A percentile compares a stretch with the other conserved stretches of the same genome.
These are phyloP conservation scores for Kodamaea suecica DNA, from an alignment of 1,139 yeast species.

Conservation along the genomic window DNA sequence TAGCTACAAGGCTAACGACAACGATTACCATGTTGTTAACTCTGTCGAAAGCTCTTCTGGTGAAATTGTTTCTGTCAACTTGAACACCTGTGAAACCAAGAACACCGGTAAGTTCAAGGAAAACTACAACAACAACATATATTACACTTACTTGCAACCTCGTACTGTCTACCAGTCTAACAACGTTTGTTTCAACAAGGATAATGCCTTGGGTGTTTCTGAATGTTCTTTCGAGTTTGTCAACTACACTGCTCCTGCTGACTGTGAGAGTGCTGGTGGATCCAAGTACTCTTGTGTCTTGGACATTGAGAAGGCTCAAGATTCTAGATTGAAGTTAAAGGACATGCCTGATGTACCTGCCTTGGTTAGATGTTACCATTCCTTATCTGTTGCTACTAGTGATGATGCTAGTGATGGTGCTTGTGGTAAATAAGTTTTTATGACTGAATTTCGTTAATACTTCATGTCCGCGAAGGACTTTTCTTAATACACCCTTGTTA, in stretches of 20 bases:
- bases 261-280: slow-evolving; percentile 12
- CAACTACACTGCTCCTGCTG: slow-evolving; percentile 11
- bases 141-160: slow-evolving; percentile 10
- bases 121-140: slow-evolving; percentile 12
- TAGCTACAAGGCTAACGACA: slow-evolving; percentile 5
- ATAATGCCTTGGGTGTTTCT: slow-evolving; percentile 11
- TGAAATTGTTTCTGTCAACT: slow-evolving; percentile 16
- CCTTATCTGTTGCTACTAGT: slow-evolving; percentile 9
- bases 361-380: slow-evolving; percentile 15
- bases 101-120: slow-evolving; percentile 14
- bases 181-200: slow-evolving; percentile 14
- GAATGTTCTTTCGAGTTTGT: slow-evolving; percentile 15
- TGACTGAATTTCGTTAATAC: too few species aligned
- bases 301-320: slow-evolving; percentile 14
- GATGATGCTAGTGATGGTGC: slow-evolving; percentile 14
- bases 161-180: slow-evolving; percentile 7
- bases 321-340: slow-evolving; percentile 12
- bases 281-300: slow-evolving; percentile 17
- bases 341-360: slow-evolving; percentile 14
- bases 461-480: too few species aligned
- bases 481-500: too few species aligned
- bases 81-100: slow-evolving; percentile 14
- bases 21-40: slow-evolving; percentile 14
- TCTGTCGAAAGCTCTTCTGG: slow-evolving; percentile 13
- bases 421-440: slow-evolving; percentile 11